A percentile compares a stretch with the other conserved stretches of the same genome.
Conservation (phyloP, 495 filamentous ascomycete species). For the Talaromyces trachyspermus region DNA sequence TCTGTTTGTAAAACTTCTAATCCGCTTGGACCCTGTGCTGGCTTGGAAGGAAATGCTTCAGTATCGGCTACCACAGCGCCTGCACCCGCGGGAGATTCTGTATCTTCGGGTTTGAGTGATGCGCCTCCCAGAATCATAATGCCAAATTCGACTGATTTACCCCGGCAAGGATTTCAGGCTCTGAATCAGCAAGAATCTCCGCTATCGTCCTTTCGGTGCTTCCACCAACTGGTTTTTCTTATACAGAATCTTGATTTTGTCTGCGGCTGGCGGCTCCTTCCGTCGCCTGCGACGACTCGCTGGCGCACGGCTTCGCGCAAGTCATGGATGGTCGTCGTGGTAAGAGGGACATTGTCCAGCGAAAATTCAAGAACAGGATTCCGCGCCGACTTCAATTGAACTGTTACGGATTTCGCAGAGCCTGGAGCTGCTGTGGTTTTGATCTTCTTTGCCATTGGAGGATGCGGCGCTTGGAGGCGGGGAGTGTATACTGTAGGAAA, state of each 20-base stretch:
- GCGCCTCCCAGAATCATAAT: constrained; percentile 81
- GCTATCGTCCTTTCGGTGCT: constrained; percentile 48
- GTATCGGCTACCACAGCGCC: constrained; percentile 19
- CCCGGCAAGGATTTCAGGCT: constrained; percentile 29
- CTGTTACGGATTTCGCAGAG: constrained; percentile 42
- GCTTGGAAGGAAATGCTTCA: constrained; percentile 27
- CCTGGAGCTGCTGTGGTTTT: constrained; percentile 34
- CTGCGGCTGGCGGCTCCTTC: constrained; percentile 32
- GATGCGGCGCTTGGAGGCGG: constrained; percentile 40
- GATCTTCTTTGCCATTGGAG: constrained; percentile 43
- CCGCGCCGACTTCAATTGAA: constrained; percentile 66
- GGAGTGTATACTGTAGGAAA: constrained; percentile 33
- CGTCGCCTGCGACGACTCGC: constrained; percentile 27
- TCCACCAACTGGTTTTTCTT: constrained; percentile 76
- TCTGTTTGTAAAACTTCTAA: constrained; percentile 55
- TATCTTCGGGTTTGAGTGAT: constrained; percentile 21
- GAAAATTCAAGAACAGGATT: constrained; percentile 59
- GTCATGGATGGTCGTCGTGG: constrained; percentile 61
- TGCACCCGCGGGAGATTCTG: constrained; percentile 22
- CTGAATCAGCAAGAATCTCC: constrained; percentile 49
- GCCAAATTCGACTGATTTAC: constrained; percentile 57
- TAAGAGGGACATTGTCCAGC: constrained; percentile 49
- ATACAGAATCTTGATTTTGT: constrained; percentile 75
- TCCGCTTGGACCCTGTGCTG: constrained; percentile 50
- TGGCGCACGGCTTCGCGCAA: constrained; percentile 56